phyloP scores from a whole-genome alignment of 352 stramenopile genomes.

The Achlya hypogyna region DNA sequence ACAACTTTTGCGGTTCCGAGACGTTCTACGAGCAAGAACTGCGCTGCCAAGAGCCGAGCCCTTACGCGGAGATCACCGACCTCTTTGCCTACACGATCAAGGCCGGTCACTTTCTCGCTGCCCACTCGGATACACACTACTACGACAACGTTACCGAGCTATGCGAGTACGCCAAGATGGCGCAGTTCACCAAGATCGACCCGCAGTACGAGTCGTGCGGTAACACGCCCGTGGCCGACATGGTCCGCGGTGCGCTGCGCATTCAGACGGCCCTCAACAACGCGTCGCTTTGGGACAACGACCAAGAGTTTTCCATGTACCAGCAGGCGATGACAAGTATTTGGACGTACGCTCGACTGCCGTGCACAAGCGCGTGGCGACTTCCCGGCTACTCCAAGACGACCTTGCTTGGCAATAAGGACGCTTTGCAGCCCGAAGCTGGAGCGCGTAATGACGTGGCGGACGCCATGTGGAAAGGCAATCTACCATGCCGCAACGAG shows the following conservation, averaged over 20 bases:
- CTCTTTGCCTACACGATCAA: slow-evolving; percentile 13
- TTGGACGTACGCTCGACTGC: slow-evolving; percentile 7
- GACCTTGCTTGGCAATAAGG: background rate
- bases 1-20: slow-evolving; percentile 17
- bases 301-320: background rate
- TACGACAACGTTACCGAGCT: background rate
- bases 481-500: background rate
- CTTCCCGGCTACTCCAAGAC: background rate
- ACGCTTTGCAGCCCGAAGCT: background rate
- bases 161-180: slow-evolving; percentile 12
- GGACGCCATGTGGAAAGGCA: background rate
- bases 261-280: slow-evolving; percentile 2
- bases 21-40: background rate
- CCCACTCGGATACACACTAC: slow-evolving; percentile 12
- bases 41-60: background rate
- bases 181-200: background rate
- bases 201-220: slow-evolving; percentile 2
- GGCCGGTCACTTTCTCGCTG: slow-evolving; percentile 1
- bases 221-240: background rate
- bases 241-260: slow-evolving; percentile 13
- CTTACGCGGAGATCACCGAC: background rate
- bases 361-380: slow-evolving; percentile 9
- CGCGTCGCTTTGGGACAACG: background rate
- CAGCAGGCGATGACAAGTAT: background rate
- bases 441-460: background rate